Base-by-base conservation (phyloP, 345 rosid species). In the Trapa incisa region DNA sequence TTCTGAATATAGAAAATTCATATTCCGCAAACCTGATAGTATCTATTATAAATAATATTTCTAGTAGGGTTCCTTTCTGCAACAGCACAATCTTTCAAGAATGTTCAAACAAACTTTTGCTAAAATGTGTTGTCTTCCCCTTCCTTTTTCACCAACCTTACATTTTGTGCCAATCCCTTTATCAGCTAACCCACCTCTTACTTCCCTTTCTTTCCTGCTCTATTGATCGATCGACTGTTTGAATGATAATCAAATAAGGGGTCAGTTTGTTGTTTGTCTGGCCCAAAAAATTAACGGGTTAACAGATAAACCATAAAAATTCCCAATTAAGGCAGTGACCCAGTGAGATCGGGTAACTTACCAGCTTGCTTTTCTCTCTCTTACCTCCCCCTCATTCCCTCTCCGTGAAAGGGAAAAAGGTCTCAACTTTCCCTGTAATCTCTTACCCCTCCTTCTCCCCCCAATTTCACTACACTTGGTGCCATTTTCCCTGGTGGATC, bases 361-460 rank as follows among this genome's bases (percentile, higher is more conserved):
- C 29, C 29, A 22, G 22, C 37, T 32, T 15, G 3, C 1, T 16
- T 65, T 53, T 61, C 33, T 61, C 64, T 65, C 68, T 66, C 50
- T 35, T 66, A 58, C 29, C 29, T 22, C 29, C 29, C 29, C 29
- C 29, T 22, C 29, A 22, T 22, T 22, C 29, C 29, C 29, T 22
- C 29, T 22, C 29, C 37, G 3, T 45, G 68, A 17, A 66, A 37
- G 60, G 60, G 47, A 15, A 66, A 7, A 15, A 50, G 16, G 37
- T 45, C 68, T 68, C 71, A 5, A 68, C 65, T 68, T 68, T 68
- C 54, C 15, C 53, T 68, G 64, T 58, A 41, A 68, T 37, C 71
- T 54, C 52, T 37, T 32, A 1, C 29, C 29, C 29, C 29, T 68
- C 71, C 42, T 32, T 12, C 35, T 8, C 17, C 6, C 60, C 33